Evolutionary conservation across 2,329 filamentous ascomycete genomes (phyloP).

Genomic region (Alternaria postmessia): DNA sequence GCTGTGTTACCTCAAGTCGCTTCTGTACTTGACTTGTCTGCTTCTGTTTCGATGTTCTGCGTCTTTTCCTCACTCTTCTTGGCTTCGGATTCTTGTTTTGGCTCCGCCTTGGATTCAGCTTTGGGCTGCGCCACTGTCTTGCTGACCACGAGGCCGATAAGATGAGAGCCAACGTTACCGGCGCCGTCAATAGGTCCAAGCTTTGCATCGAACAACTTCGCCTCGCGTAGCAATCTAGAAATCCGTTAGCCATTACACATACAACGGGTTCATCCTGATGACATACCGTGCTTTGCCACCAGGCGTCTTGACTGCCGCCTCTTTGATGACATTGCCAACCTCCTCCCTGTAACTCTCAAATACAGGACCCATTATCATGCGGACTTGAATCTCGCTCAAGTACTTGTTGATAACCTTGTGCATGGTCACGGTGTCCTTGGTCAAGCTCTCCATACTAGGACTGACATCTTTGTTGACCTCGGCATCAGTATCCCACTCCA

Average conservation of each 20-base stretch:
- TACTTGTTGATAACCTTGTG: conserved; percentile 85
- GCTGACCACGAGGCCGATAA: conserved; percentile 70
- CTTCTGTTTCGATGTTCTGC: neutral
- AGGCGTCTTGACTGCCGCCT: conserved; percentile 70
- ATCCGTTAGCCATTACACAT: conserved; percentile 12
- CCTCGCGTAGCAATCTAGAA: conserved; percentile 76
- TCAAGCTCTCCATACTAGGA: conserved; percentile 84
- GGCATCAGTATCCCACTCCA: conserved; percentile 72
- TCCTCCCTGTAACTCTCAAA: conserved; percentile 83
- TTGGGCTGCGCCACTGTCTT: conserved; percentile 56
- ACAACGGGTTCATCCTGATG: neutral
- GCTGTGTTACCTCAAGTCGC: conserved; percentile 2
- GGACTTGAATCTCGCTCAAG: conserved; percentile 77
- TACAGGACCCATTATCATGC: conserved; percentile 85
- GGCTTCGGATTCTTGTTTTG: neutral
- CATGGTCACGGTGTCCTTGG: conserved; percentile 84
- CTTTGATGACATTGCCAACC: conserved; percentile 74
- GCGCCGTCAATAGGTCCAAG: conserved; percentile 82
- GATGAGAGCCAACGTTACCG: conserved; percentile 73
- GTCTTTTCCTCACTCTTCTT: conserved; percentile 11
- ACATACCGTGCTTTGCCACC: conserved; percentile 75
- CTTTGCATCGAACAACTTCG: conserved; percentile 74
- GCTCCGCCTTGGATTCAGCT: conserved; percentile 11
- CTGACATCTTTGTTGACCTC: conserved; percentile 60
- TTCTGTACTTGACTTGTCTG: conserved; percentile 2